phyloP scores from a whole-genome alignment of 305 asterid species.

The Solanum aculeatissimum region DNA sequence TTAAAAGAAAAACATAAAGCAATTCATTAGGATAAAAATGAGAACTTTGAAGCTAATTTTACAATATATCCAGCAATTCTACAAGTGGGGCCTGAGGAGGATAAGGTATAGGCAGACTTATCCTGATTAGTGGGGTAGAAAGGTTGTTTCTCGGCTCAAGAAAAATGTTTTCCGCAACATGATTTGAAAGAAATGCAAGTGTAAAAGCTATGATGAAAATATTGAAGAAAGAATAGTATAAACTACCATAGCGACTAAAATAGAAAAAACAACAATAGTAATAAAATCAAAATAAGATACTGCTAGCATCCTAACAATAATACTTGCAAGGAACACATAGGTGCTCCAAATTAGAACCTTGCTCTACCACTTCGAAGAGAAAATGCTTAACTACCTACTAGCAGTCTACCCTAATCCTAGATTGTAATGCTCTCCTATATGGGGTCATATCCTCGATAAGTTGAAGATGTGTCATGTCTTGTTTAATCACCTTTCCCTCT shows the following conservation, averaged over 20 bases:
- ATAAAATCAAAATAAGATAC: background rate
- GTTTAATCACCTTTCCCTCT: background rate
- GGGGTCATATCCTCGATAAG: background rate
- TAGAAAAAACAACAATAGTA: background rate
- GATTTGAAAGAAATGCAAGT: background rate
- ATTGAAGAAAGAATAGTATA: background rate
- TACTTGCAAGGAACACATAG: no score
- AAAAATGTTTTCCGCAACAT: background rate
- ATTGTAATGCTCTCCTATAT: background rate
- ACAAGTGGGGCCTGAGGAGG: background rate
- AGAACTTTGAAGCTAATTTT: background rate
- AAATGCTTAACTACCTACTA: background rate
- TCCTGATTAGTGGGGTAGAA: background rate
- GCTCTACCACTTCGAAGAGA: background rate
- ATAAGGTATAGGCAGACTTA: background rate
- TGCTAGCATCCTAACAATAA: background rate
- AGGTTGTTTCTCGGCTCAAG: background rate
- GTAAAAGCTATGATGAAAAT: background rate
- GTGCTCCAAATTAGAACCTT: no score
- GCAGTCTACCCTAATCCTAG: background rate
- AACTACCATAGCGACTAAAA: background rate
- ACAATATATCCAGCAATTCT: background rate
- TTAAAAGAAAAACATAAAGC: background rate
- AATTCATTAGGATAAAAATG: background rate
- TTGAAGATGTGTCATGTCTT: background rate